Evolutionary conservation across 305 asterid genomes (phyloP).

Genomic region (Plantago coronopus): DNA sequence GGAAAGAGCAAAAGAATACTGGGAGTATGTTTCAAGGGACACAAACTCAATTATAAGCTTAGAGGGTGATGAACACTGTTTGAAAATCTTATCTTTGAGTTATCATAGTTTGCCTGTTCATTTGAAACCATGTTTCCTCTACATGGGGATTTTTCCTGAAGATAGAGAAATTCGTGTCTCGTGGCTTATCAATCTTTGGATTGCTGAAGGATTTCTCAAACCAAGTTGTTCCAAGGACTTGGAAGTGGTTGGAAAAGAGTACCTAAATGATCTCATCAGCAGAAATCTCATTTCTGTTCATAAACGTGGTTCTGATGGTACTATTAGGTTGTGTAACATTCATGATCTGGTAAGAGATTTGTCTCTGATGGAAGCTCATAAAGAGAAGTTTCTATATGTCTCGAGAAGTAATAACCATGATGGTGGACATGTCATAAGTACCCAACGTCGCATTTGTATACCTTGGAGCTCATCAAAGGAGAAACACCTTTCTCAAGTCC

Average conservation of each 20-base stretch:
- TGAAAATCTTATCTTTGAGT: slow-evolving; percentile 4
- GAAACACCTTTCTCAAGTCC: not conserved
- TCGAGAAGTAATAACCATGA: not conserved
- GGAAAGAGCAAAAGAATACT: not conserved
- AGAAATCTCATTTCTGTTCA: not conserved
- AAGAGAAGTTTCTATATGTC: not conserved
- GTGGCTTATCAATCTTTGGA: not conserved
- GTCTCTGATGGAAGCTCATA: not conserved
- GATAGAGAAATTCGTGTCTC: not conserved
- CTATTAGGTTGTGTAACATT: not conserved
- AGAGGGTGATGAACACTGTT: not conserved
- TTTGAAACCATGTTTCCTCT: slow-evolving; percentile 1
- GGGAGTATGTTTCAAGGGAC: not conserved
- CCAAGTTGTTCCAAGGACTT: not conserved
- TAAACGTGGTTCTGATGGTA: not conserved
- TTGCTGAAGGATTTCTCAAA: slow-evolving; percentile 3
- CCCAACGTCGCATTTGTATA: not conserved
- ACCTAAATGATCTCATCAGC: not conserved
- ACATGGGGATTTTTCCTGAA: not conserved
- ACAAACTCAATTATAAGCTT: not conserved
- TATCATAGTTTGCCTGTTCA: not conserved
- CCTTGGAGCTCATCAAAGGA: not conserved
- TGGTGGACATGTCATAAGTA: not conserved
- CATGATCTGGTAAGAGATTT: slow-evolving; percentile 1
- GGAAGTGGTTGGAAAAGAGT: not conserved